Percentiles rank a stretch among this genome's conserved stretches.
Conservation (phyloP, 768 basidiomycete species). For the Scleroderma citrinum region DNA sequence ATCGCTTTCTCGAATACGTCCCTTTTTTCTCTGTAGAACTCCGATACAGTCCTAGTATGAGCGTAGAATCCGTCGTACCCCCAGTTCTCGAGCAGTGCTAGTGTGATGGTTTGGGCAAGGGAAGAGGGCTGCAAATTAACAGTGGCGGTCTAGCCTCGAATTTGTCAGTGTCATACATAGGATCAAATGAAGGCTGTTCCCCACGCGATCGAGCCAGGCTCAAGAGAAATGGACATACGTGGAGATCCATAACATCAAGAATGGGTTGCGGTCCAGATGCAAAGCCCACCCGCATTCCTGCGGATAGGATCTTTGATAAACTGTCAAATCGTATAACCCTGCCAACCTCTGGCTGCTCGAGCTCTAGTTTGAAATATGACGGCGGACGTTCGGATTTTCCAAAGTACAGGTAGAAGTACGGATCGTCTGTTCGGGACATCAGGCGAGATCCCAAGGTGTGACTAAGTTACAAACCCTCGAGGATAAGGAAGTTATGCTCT, state of each 20-base stretch:
- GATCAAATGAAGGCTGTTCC: neutral
- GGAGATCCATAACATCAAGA: slow-evolving; percentile 61
- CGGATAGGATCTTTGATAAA: slow-evolving; percentile 75
- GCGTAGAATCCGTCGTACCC: slow-evolving; percentile 67
- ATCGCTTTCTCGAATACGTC: slow-evolving; percentile 76
- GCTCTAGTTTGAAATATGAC: slow-evolving; percentile 81
- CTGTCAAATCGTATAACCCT: slow-evolving; percentile 87
- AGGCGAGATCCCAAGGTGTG: neutral
- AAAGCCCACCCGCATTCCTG: slow-evolving; percentile 79
- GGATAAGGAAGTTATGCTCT: slow-evolving; percentile 71
- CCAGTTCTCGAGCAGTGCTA: slow-evolving; percentile 60
- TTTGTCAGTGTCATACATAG: neutral
- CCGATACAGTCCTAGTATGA: slow-evolving; percentile 65
- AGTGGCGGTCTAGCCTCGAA: slow-evolving; percentile 47
- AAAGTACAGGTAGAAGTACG: slow-evolving; percentile 75
- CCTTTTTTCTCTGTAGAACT: slow-evolving; percentile 67
- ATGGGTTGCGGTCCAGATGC: slow-evolving; percentile 68
- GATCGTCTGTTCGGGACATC: slow-evolving; percentile 52
- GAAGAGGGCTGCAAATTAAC: slow-evolving; percentile 64
- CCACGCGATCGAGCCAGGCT: neutral
- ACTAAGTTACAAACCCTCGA: slow-evolving; percentile 59
- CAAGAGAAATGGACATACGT: slow-evolving; percentile 40
- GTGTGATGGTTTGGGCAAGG: slow-evolving; percentile 57
- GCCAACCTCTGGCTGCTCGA: slow-evolving; percentile 58
- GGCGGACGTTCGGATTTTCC: slow-evolving; percentile 56